Conservation (phyloP, 1,139 yeast species). For the Yamadazyma blattariae region DNA sequence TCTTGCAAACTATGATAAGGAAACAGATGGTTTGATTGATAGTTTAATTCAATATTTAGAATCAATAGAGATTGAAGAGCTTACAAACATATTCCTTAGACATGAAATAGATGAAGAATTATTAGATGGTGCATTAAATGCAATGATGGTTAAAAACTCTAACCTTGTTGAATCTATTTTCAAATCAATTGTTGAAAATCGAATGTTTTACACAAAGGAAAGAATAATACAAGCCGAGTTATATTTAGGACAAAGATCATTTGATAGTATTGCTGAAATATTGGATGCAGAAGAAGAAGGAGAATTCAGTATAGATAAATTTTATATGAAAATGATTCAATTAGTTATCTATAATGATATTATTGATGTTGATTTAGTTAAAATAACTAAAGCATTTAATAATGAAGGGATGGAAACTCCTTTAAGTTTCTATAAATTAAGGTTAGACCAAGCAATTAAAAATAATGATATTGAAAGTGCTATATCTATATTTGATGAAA, state of each 20-base stretch:
- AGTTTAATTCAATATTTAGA: slow-evolving; percentile 1
- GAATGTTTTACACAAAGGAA: slow-evolving; percentile 10
- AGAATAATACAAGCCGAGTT: slow-evolving; percentile 10
- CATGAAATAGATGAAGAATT: slow-evolving; percentile 9
- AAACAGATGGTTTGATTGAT: slow-evolving; percentile 1
- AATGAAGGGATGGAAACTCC: slow-evolving; percentile 18
- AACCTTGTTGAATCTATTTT: background rate
- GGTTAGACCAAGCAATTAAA: slow-evolving; percentile 29
- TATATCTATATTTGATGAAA: slow-evolving; percentile 29
- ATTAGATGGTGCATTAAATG: slow-evolving; percentile 5
- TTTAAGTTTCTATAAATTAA: slow-evolving; percentile 24
- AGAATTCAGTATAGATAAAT: slow-evolving; percentile 12
- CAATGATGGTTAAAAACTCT: background rate
- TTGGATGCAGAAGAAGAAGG: slow-evolving; percentile 3
- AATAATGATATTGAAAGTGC: slow-evolving; percentile 23
- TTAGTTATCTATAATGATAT: slow-evolving; percentile 8
- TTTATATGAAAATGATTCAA: slow-evolving; percentile 19
- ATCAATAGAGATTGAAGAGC: background rate
- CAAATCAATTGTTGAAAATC: slow-evolving; percentile 6
- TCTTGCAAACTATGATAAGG: slow-evolving; percentile 1
- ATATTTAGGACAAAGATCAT: slow-evolving; percentile 2
- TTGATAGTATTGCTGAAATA: background rate
- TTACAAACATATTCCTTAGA: slow-evolving; percentile 8
- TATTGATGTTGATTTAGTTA: background rate
- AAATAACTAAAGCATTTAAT: slow-evolving; percentile 12